Percentiles rank a stretch among this genome's conserved stretches.
These are phyloP conservation scores for Sclerotinia nivalis DNA, from an alignment of 2,329 filamentous ascomycete species.

Conservation along the genomic window DNA sequence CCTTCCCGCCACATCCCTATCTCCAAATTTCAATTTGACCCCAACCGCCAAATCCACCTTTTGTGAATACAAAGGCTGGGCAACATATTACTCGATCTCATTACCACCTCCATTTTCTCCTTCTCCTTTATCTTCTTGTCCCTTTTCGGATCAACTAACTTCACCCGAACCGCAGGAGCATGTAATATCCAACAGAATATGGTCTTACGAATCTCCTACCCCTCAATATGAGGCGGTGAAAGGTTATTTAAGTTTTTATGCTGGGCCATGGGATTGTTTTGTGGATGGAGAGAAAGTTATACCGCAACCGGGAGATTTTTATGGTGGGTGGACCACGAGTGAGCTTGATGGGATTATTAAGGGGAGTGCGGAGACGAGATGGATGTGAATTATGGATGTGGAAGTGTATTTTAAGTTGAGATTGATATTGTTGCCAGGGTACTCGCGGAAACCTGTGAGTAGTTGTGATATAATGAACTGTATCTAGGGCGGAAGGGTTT, in stretches of 20 bases:
- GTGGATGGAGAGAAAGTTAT: constrained; percentile 61
- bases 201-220: constrained; percentile 59
- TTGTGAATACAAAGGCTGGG: constrained; percentile 63
- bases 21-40: constrained; percentile 46
- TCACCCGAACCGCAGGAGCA: constrained; percentile 33
- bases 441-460: too few species aligned
- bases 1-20: constrained; percentile 53
- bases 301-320: constrained; percentile 62
- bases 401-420: too few species aligned
- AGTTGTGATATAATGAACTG: too few species aligned
- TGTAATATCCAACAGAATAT: constrained; percentile 53
- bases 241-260: constrained; percentile 60
- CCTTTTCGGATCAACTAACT: not conserved
- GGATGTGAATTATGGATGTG: constrained; percentile 26
- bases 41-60: constrained; percentile 49
- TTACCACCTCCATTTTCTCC: constrained; percentile 40
- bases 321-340: constrained; percentile 64
- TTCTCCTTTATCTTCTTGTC: constrained; percentile 12
- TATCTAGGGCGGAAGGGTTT: too few species aligned
- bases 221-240: constrained; percentile 53
- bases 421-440: too few species aligned
- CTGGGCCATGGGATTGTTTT: constrained; percentile 61
- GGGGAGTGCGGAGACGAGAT: constrained; percentile 42
- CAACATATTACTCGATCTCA: constrained; percentile 57
- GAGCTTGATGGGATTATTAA: constrained; percentile 57